Base-by-base conservation (phyloP, 164 flowering plant genomes). In the Aristolochia californica region DNA sequence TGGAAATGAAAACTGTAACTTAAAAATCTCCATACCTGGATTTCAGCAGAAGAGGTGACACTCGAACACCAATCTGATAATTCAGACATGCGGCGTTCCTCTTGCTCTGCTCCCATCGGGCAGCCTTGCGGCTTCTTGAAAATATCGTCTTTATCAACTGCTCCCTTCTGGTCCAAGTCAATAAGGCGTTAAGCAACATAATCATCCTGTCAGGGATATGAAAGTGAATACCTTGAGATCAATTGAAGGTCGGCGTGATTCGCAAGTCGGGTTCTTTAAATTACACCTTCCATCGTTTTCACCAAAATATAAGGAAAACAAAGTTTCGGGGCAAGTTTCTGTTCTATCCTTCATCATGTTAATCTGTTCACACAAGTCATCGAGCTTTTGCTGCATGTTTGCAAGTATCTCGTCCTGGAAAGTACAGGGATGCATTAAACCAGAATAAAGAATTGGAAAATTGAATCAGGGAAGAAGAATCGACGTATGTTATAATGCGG, bases 31-130 rank as follows among this genome's bases (percentile, higher is more conserved):
- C 48, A 60, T 61, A 84, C 95, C 85, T 84, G 91, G 48, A 73
- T 66, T 49, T 91, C 96, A 38, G 76, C 73, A 22, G 78, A 45
- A 56, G 95, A 86, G 38, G 87, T 71, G 48, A 77, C 74, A 73
- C 91, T 87, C 0, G 94, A 80, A 67, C 79, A 83, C 97, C 89
- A 89, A 59, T 91, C 98, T 7, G 98, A 91, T 61, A 88, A 74
- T 66, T 79, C 88, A 66, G 98, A 91, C 91, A 89, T 83, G 24
- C 97, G 85, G 4, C 94, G 84, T 67, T 91, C 98, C 76, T 91
- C 98, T 70, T 66, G 97, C 70, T 77, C 87, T 28, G 58, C 74
- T 20, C 45, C 72, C 50, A 51, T 60, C 9, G 57, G 12, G 24
- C 56, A 27, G 18, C 60, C 43, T 15, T 16, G 43, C 50, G 7